phyloP scores from a whole-genome alignment of 495 filamentous ascomycete genomes.

The Podospora sp. region DNA sequence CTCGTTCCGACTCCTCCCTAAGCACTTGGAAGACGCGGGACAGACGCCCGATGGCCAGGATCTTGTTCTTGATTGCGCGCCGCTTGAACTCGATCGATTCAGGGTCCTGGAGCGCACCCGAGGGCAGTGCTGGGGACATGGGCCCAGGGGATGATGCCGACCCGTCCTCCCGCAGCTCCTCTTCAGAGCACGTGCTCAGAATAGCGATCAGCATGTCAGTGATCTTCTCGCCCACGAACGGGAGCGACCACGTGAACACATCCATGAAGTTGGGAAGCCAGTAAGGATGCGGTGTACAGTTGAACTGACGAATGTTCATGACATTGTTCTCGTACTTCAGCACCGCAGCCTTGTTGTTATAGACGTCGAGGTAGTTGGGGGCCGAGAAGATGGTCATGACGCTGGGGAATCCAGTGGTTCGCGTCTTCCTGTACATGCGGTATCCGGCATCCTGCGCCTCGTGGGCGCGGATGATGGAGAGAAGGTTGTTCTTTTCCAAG shows the following conservation, averaged over 20 bases:
- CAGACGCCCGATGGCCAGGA: slow-evolving; percentile 92
- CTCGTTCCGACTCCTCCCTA: slow-evolving; percentile 93
- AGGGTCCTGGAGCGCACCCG: slow-evolving; percentile 58
- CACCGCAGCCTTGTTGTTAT: slow-evolving; percentile 99
- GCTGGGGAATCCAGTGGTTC: slow-evolving; percentile 96
- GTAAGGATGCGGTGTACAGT: slow-evolving; percentile 98
- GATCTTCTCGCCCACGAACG: slow-evolving; percentile 98
- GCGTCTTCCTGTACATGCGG: slow-evolving; percentile 97
- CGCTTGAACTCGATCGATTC: slow-evolving; percentile 91
- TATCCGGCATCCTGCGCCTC: slow-evolving; percentile 98
- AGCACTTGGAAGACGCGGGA: slow-evolving; percentile 98
- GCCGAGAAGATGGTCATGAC: slow-evolving; percentile 99
- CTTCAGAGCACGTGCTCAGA: slow-evolving; percentile 95
- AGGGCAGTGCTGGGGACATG: slow-evolving; percentile 65
- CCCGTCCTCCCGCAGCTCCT: slow-evolving; percentile 83
- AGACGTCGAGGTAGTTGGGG: slow-evolving; percentile 98
- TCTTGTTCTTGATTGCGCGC: slow-evolving; percentile 98
- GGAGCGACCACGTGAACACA: slow-evolving; percentile 98
- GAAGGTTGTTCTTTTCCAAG: slow-evolving; percentile 96
- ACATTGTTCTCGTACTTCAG: slow-evolving; percentile 99
- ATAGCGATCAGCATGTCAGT: slow-evolving; percentile 99
- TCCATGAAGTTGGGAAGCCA: slow-evolving; percentile 99
- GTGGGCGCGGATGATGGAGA: slow-evolving; percentile 98
- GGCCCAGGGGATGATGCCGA: slow-evolving; percentile 61
- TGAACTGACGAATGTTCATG: slow-evolving; percentile 99